A percentile compares a stretch with the other conserved stretches of the same genome.
Conservation (phyloP, 2,329 filamentous ascomycete genomes). For the Ophiocordyceps camponoti-saundersi region DNA sequence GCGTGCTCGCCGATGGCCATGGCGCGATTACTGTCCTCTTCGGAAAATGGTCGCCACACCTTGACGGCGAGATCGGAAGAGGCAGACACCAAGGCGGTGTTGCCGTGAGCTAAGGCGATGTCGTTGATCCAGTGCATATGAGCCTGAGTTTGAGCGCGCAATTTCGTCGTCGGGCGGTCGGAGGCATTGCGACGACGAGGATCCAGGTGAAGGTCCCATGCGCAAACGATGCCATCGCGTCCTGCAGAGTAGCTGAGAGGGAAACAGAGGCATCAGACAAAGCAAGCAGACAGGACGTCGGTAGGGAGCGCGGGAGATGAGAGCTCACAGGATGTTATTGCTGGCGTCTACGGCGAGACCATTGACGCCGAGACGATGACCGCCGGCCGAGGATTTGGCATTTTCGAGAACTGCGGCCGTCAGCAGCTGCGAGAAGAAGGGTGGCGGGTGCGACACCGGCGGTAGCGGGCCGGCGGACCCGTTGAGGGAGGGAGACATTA, state of each 20-base stretch:
- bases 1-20: constrained; percentile 79
- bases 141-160: constrained; percentile 48
- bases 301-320: neutral
- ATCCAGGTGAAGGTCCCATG: constrained; percentile 76
- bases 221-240: constrained; percentile 87
- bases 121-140: constrained; percentile 97
- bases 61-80: constrained; percentile 92
- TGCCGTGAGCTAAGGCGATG: constrained; percentile 62
- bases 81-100: constrained; percentile 67
- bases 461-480: neutral
- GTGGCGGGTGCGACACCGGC: neutral
- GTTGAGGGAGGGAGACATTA: constrained; percentile 13
- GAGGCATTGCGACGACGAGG: constrained; percentile 23
- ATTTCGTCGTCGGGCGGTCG: constrained; percentile 30
- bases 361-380: constrained; percentile 88
- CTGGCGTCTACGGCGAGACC: constrained; percentile 74
- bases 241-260: constrained; percentile 73
- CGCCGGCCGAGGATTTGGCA: constrained; percentile 45
- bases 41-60: constrained; percentile 64
- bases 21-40: constrained; percentile 30
- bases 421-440: constrained; percentile 1
- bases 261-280: constrained; percentile 2
- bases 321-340: constrained; percentile 67
- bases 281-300: neutral
- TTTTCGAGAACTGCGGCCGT: constrained; percentile 35